phyloP scores from a whole-genome alignment of 2,329 filamentous ascomycete genomes.

The Leptographium wingfieldii region DNA sequence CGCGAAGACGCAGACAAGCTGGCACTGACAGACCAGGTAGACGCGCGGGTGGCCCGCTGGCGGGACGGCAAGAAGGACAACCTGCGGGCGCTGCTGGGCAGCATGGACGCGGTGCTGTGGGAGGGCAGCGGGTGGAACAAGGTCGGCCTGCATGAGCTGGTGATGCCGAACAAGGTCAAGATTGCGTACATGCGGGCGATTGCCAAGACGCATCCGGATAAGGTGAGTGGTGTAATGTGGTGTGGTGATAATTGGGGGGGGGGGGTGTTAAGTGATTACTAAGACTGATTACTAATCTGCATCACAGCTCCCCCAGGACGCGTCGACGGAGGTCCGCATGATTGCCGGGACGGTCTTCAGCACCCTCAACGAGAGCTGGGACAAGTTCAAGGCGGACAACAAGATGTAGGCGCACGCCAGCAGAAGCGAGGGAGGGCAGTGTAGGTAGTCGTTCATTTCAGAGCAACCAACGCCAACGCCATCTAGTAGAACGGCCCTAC shows the following conservation, averaged over 20 bases:
- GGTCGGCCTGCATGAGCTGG: constrained; percentile 83
- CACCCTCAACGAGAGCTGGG: constrained; percentile 60
- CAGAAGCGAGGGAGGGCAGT: not conserved
- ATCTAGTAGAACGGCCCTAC: not conserved
- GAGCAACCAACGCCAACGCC: not conserved
- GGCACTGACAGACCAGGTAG: constrained; percentile 72
- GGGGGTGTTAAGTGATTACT: not conserved
- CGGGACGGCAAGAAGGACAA: constrained; percentile 88
- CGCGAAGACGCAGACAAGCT: constrained; percentile 88
- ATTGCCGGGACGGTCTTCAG: constrained; percentile 55
- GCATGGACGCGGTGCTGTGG: constrained; percentile 84
- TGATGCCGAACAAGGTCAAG: constrained; percentile 92
- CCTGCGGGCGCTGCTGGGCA: constrained; percentile 72
- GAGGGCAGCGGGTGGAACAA: constrained; percentile 92
- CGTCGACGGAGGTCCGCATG: constrained; percentile 51
- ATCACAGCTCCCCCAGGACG: constrained; percentile 48
- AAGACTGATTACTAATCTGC: not conserved
- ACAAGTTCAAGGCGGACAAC: constrained; percentile 60
- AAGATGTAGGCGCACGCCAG: constrained; percentile 32
- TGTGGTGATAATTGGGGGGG: too few species aligned
- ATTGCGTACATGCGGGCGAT: constrained; percentile 98
- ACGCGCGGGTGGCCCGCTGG: constrained; percentile 69
- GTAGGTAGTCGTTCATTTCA: not conserved
- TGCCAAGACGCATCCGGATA: constrained; percentile 95
- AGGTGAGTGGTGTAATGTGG: constrained; percentile 45